A percentile compares a stretch with the other conserved stretches of the same genome.
Conservation (phyloP, 176 grass and related monocot genomes). For the Triticum urartu region DNA sequence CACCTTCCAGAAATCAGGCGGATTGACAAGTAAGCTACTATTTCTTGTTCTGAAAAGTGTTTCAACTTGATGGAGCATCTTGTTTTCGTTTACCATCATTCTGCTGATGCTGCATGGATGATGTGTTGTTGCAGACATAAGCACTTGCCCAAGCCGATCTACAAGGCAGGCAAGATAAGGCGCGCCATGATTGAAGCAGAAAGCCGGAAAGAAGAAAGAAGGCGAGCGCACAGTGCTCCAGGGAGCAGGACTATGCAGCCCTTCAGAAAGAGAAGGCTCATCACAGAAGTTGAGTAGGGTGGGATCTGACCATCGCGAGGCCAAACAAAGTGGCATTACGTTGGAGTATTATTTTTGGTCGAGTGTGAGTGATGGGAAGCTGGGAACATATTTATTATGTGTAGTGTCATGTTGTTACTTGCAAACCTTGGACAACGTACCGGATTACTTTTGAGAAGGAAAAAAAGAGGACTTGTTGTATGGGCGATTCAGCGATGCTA, state of each 20-base stretch:
- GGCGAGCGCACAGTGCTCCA: conserved; percentile 72
- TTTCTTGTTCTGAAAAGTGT: neutral
- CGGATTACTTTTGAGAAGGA: neutral
- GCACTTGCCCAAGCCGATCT: conserved; percentile 89
- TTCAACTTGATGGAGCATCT: neutral
- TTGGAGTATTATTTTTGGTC: neutral
- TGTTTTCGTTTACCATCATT: neutral
- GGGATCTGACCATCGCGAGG: neutral
- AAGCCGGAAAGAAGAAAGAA: conserved; percentile 56
- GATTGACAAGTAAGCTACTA: conserved; percentile 59
- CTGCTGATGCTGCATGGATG: neutral
- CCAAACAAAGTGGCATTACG: neutral
- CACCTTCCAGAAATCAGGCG: conserved; percentile 84
- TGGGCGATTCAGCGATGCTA: neutral
- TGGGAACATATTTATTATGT: neutral
- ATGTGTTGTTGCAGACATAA: conserved; percentile 54
- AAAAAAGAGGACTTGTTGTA: neutral
- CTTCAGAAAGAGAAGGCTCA: conserved; percentile 92
- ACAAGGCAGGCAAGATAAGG: conserved; percentile 69
- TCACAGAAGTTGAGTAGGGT: conserved; percentile 74
- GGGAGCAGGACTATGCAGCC: conserved; percentile 62
- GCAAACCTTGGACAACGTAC: neutral
- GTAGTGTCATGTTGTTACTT: neutral
- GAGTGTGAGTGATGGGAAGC: neutral
- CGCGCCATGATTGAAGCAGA: conserved; percentile 77